phyloP scores from a whole-genome alignment of 139 green algal species.

The Chlorella vulgaris region DNA sequence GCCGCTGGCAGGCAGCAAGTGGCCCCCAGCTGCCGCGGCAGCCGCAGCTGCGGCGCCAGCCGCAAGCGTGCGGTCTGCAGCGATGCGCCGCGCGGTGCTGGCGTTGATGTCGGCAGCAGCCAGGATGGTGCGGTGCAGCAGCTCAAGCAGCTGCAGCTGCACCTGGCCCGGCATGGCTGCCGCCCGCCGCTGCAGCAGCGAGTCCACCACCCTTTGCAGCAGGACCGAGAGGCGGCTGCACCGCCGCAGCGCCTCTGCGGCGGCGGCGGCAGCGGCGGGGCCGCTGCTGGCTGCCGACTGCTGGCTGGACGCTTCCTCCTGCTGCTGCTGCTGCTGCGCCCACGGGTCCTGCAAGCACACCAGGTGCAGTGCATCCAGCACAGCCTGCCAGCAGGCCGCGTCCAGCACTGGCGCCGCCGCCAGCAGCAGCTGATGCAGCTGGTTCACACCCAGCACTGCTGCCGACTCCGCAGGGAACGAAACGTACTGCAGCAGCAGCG shows the following conservation, averaged over 20 bases:
- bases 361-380: background rate
- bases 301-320: background rate
- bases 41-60: background rate
- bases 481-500: conserved; percentile 25
- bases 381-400: background rate
- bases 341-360: conserved; percentile 7
- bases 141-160: conserved; percentile 36
- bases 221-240: conserved; percentile 31
- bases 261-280: background rate
- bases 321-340: background rate
- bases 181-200: conserved; percentile 11
- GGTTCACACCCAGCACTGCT: conserved; percentile 32
- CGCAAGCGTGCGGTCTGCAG: background rate
- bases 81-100: background rate
- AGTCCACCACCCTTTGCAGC: conserved; percentile 23
- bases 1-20: too few relatives aligned
- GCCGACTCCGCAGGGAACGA: background rate
- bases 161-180: conserved; percentile 15
- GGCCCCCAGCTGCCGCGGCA: background rate
- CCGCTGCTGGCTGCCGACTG: background rate
- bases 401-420: background rate
- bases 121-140: conserved; percentile 19
- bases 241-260: conserved; percentile 23
- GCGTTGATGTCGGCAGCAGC: background rate
- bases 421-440: conserved; percentile 32